A percentile compares a stretch with the other conserved stretches of the same genome.
Evolutionary conservation across 1,284 basidiomycete genomes (phyloP).

Genomic region (Erythrobasidium hasegawianum): DNA sequence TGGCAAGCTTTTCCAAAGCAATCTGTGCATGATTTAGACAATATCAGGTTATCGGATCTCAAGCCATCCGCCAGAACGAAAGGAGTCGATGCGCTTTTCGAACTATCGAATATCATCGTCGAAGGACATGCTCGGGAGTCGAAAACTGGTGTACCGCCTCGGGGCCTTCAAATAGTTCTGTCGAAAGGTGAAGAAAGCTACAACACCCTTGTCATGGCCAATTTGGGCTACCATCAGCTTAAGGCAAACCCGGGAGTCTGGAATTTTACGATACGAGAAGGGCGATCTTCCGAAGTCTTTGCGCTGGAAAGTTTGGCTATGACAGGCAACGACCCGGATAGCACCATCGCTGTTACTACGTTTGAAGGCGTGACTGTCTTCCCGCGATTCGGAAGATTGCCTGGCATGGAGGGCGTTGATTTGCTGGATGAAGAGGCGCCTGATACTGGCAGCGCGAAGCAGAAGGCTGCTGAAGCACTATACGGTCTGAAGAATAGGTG

Average conservation of each 20-base stretch:
- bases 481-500: slow-evolving; percentile 38
- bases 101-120: slow-evolving; percentile 83
- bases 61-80: slow-evolving; percentile 56
- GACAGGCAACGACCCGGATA: slow-evolving; percentile 70
- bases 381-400: slow-evolving; percentile 66
- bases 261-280: slow-evolving; percentile 72
- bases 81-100: slow-evolving; percentile 73
- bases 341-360: slow-evolving; percentile 67
- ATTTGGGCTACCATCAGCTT: slow-evolving; percentile 94
- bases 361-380: slow-evolving; percentile 86
- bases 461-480: slow-evolving; percentile 10
- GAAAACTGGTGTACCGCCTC: slow-evolving; percentile 62
- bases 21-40: slow-evolving; percentile 90
- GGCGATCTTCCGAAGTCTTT: slow-evolving; percentile 72
- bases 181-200: slow-evolving; percentile 59
- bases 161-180: slow-evolving; percentile 76
- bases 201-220: slow-evolving; percentile 77
- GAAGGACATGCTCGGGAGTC: slow-evolving; percentile 87
- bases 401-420: slow-evolving; percentile 75
- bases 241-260: slow-evolving; percentile 86
- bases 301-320: slow-evolving; percentile 66
- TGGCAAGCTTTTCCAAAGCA: slow-evolving; percentile 90
- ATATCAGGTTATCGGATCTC: slow-evolving; percentile 75
- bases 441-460: background rate
- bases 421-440: slow-evolving; percentile 60